Base-by-base conservation (phyloP, 2,329 filamentous ascomycete species). In the Colletotrichum paranaense region DNA sequence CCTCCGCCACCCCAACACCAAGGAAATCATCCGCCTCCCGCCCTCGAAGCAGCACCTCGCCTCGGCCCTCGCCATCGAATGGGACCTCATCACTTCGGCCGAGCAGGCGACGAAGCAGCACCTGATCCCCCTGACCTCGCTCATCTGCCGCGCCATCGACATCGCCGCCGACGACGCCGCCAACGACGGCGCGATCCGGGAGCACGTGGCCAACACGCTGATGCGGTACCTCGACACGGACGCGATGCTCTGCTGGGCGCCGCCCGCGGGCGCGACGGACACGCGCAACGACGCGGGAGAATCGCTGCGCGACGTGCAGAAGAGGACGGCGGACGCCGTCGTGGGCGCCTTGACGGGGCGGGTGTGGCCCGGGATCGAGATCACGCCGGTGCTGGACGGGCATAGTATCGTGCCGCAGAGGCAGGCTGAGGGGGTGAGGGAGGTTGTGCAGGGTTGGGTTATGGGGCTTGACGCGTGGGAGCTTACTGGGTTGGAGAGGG, bases 141-240 rank as follows among this genome's bases (percentile, higher is more conserved):
- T 98, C 19, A 87, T 92, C 26, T 94, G 95, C 75, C 92, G 97
- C 58, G 96, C 95, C 0, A 83, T 96, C 35, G 96, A 98, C 80
- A 94, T 98, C 68, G 87, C 87, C 60, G 87, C 87, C 24, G 92
- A 95, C 76, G 94, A 97, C 76, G 80, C 81, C 4, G 79, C 78
- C 3, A 65, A 73, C 4, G 89, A 73, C 3, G 89, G 62, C 86
- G 91, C 86, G 28, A 87, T 93, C 49, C 89, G 95, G 46, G 81
- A 88, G 0, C 85, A 88, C 53, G 91, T 98, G 59, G 85, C 93
- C 19, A 86, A 85, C 22, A 92, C 91, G 75, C 84, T 97, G 64
- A 89, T 98, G 88, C 90, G 93, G 59, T 98, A 98, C 82, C 89
- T 99, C 30, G 92, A 95, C 78, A 98, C 97, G 1, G 97, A 99